These are phyloP conservation scores for Aspergillus oerlinghausenensis DNA, from an alignment of 2,329 filamentous ascomycete species.

Conservation along the genomic window DNA sequence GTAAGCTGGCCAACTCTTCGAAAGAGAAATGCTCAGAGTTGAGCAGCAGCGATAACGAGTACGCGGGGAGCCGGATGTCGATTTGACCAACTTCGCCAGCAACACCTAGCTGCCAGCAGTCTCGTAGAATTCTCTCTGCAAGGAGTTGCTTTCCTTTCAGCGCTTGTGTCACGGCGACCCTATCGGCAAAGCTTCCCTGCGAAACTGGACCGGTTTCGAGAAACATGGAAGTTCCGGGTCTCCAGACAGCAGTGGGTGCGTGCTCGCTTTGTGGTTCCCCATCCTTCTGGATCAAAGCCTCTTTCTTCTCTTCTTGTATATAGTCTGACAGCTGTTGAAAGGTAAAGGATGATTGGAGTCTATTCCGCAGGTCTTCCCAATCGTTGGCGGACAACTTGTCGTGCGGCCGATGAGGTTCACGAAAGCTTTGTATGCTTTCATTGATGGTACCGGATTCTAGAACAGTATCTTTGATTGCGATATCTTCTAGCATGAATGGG, in stretches of 20 bases:
- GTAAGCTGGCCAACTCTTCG: slow-evolving; percentile 31
- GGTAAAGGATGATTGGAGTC: slow-evolving; percentile 32
- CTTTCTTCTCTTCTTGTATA: slow-evolving; percentile 8
- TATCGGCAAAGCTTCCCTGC: slow-evolving; percentile 14
- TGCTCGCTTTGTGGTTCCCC: neutral
- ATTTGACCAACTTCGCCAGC: slow-evolving; percentile 33
- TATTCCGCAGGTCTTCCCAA: slow-evolving; percentile 28
- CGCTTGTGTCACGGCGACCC: slow-evolving; percentile 16
- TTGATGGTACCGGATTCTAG: slow-evolving; percentile 14
- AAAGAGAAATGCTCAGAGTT: slow-evolving; percentile 33
- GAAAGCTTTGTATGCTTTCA: slow-evolving; percentile 26
- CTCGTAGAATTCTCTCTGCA: slow-evolving; percentile 34
- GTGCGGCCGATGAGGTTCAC: slow-evolving; percentile 16
- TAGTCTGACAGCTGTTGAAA: slow-evolving; percentile 30
- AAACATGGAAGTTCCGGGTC: slow-evolving; percentile 28
- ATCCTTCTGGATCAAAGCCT: neutral
- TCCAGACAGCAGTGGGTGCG: slow-evolving; percentile 20
- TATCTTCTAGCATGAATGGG: slow-evolving; percentile 23
- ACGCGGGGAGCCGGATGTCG: slow-evolving; percentile 28
- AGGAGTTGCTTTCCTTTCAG: slow-evolving; percentile 29
- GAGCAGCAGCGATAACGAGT: slow-evolving; percentile 27
- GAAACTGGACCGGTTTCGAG: slow-evolving; percentile 17
- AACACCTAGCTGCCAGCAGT: slow-evolving; percentile 36
- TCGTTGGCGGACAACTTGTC: slow-evolving; percentile 23
- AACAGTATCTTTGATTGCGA: slow-evolving; percentile 18